A percentile compares a stretch with the other conserved stretches of the same genome.
Evolutionary conservation across 2,329 filamentous ascomycete species (phyloP).

Genomic region (Diaporthe aspalathi): DNA sequence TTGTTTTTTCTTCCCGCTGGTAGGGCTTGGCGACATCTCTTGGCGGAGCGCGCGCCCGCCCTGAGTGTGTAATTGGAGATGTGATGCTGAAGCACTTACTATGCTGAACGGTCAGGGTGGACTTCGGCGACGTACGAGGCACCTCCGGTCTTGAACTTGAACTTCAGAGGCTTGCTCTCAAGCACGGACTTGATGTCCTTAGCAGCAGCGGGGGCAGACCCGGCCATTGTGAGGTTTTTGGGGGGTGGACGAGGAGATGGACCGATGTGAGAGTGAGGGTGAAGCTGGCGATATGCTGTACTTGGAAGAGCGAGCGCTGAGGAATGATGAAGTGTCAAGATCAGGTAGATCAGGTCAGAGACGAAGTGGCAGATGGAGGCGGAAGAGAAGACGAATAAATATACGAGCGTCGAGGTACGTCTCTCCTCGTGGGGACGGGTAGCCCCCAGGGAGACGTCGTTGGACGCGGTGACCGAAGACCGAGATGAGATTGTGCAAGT

Average conservation of each 20-base stretch:
- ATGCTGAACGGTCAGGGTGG: constrained; percentile 54
- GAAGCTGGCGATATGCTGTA: too few relatives aligned
- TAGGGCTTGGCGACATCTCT: constrained; percentile 1
- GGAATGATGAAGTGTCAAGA: neutral
- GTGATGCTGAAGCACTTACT: constrained; percentile 50
- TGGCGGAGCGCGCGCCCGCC: neutral
- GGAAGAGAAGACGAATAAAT: constrained; percentile 32
- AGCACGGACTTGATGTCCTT: constrained; percentile 46
- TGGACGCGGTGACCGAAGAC: constrained; percentile 30
- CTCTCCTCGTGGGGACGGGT: constrained; percentile 18
- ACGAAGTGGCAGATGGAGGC: neutral
- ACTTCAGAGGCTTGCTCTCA: constrained; percentile 56
- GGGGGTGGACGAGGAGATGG: neutral
- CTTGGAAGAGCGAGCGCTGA: neutral
- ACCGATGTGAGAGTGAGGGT: neutral
- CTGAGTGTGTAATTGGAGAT: neutral
- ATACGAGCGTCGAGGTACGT: constrained; percentile 26
- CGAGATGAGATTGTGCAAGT: constrained; percentile 31
- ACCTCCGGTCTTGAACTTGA: constrained; percentile 58
- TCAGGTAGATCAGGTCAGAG: neutral
- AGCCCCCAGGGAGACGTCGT: neutral
- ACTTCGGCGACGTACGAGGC: constrained; percentile 53
- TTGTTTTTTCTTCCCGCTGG: neutral
- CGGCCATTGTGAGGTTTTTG: constrained; percentile 33
- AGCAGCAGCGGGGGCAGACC: constrained; percentile 24